A percentile compares a stretch with the other conserved stretches of the same genome.
Evolutionary conservation across 2,329 filamentous ascomycete genomes (phyloP).

Genomic region (Monosporascus sp.): DNA sequence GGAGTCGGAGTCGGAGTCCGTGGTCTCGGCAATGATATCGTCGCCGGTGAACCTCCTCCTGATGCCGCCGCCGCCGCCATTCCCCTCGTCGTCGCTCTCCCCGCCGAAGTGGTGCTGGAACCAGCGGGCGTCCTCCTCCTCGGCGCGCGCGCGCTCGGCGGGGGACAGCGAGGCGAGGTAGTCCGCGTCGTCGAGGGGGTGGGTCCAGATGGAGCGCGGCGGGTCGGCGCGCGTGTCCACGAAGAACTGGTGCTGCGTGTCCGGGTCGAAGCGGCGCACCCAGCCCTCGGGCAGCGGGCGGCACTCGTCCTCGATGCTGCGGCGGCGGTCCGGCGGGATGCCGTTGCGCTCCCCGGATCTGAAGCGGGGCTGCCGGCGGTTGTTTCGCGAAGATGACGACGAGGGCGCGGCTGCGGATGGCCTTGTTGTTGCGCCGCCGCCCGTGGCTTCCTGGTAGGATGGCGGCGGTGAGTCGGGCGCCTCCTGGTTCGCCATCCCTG

Average conservation of each 20-base stretch:
- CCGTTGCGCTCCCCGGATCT: slow-evolving; percentile 38
- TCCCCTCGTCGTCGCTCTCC: slow-evolving; percentile 40
- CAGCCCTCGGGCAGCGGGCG: slow-evolving; percentile 50
- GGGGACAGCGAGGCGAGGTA: slow-evolving; percentile 44
- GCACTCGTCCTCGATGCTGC: slow-evolving; percentile 58
- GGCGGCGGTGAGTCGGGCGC: slow-evolving; percentile 22
- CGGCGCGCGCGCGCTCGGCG: slow-evolving; percentile 43
- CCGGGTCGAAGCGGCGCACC: slow-evolving; percentile 50
- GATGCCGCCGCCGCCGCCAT: slow-evolving; percentile 27
- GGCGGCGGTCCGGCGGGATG: slow-evolving; percentile 45
- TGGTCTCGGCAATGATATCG: too few species aligned
- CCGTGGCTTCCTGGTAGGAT: slow-evolving; percentile 28
- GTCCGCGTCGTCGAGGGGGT: slow-evolving; percentile 54
- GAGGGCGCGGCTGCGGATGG: too few species aligned
- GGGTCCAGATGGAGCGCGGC: slow-evolving; percentile 55
- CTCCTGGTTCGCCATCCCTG: too few species aligned
- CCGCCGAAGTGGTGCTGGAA: slow-evolving; percentile 35
- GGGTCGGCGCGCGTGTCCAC: slow-evolving; percentile 51
- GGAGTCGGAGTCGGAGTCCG: too few species aligned
- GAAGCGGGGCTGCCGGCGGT: slow-evolving; percentile 11
- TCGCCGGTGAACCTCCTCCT: background rate
- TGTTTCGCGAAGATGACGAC: too few species aligned
- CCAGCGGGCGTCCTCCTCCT: slow-evolving; percentile 27
- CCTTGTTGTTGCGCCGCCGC: slow-evolving; percentile 2
- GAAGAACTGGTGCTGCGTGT: slow-evolving; percentile 55